Evolutionary conservation across 805 yeast species (phyloP).

Genomic region (Yarrowia sp.): DNA sequence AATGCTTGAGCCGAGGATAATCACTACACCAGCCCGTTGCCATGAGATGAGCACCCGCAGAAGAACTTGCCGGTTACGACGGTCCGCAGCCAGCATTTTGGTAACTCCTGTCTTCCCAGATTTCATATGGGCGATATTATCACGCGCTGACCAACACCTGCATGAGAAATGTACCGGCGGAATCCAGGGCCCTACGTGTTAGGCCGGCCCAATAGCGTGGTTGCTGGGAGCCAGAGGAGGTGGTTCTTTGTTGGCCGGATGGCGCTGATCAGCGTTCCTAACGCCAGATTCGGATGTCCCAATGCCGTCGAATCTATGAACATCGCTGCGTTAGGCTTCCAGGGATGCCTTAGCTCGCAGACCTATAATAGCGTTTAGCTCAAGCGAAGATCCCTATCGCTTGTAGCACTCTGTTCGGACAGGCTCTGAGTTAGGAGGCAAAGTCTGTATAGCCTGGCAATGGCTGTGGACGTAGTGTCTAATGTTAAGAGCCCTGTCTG

Average conservation of each 20-base stretch:
- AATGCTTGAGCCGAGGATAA: slow-evolving; percentile 24
- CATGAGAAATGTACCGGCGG: slow-evolving; percentile 12
- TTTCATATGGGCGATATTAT: slow-evolving; percentile 4
- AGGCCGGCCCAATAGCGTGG: slow-evolving; percentile 1
- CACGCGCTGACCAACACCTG: slow-evolving; percentile 6
- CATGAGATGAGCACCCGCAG: slow-evolving; percentile 19
- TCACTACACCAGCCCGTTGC: slow-evolving; percentile 32
- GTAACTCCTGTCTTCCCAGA: not conserved
- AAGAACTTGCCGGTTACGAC: not conserved
- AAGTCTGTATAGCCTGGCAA: slow-evolving; percentile 3
- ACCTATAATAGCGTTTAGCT: not conserved
- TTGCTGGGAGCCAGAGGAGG: not conserved
- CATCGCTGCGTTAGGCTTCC: not conserved
- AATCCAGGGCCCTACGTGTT: not conserved
- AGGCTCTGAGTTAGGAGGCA: slow-evolving; percentile 35
- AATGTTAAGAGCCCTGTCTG: slow-evolving; percentile 19
- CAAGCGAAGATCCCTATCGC: slow-evolving; percentile 16
- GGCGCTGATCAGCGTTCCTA: slow-evolving; percentile 32
- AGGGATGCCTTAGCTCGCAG: slow-evolving; percentile 35
- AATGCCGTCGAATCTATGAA: slow-evolving; percentile 27
- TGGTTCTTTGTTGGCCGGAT: slow-evolving; percentile 1
- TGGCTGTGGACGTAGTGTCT: slow-evolving; percentile 8
- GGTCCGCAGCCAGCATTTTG: not conserved
- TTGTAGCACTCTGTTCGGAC: slow-evolving; percentile 22
- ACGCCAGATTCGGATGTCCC: slow-evolving; percentile 20